These are phyloP conservation scores for Parascedosporium putredinis DNA, from an alignment of 2,329 filamentous ascomycete genomes.

Conservation along the genomic window DNA sequence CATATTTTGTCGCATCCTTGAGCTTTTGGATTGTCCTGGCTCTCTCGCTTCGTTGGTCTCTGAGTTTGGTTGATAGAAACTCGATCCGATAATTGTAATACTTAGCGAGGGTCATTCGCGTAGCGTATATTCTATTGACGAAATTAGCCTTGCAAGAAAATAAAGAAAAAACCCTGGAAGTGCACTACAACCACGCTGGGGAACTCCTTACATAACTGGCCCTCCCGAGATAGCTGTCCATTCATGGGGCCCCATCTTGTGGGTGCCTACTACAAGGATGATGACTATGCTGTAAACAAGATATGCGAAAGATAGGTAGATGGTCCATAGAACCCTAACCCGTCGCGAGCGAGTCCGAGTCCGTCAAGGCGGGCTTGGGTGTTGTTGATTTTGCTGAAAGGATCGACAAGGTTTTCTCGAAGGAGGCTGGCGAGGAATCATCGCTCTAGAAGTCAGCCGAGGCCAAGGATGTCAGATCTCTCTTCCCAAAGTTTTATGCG, in stretches of 20 bases:
- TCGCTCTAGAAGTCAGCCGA: constrained; percentile 45
- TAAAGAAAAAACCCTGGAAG: not conserved
- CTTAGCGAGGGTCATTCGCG: constrained; percentile 54
- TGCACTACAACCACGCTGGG: too few species aligned
- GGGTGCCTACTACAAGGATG: constrained; percentile 73
- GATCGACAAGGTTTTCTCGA: constrained; percentile 80
- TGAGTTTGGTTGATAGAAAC: constrained; percentile 56
- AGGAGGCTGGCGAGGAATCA: constrained; percentile 75
- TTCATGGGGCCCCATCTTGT: constrained; percentile 65
- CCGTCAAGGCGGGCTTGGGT: constrained; percentile 64
- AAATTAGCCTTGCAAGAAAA: not conserved
- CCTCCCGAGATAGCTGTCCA: constrained; percentile 70
- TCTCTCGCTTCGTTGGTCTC: constrained; percentile 67
- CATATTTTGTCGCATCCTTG: constrained; percentile 90
- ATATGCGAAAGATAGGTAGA: constrained; percentile 86
- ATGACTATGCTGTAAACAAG: constrained; percentile 76
- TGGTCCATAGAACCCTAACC: constrained; percentile 73
- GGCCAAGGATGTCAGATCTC: constrained; percentile 12
- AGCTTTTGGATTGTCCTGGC: constrained; percentile 85
- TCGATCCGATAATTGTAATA: constrained; percentile 78
- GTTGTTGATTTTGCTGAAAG: constrained; percentile 70
- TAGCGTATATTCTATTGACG: constrained; percentile 59
- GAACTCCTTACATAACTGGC: constrained; percentile 56
- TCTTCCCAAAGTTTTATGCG: constrained; percentile 15
- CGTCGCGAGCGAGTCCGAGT: constrained; percentile 62